phyloP scores from a whole-genome alignment of 2,329 filamentous ascomycete species.

The Acrocalymma vagum region DNA sequence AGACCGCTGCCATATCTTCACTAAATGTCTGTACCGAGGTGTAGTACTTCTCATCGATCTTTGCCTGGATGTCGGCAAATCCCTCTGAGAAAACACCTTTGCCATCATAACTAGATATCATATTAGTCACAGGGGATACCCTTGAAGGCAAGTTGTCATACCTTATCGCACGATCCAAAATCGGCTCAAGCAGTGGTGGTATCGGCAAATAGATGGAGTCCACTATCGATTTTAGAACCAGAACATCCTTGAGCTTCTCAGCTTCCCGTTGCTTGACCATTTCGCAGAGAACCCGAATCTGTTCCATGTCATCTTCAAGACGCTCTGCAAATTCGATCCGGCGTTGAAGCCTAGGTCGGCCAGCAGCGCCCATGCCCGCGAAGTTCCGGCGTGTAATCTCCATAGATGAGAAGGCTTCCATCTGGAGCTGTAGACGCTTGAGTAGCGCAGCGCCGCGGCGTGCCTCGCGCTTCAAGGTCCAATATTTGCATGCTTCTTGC shows the following conservation, averaged over 20 bases:
- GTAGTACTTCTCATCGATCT: constrained; percentile 65
- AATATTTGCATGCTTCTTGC: constrained; percentile 93
- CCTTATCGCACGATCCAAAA: constrained; percentile 81
- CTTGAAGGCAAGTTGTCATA: constrained; percentile 59
- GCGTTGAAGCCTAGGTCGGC: constrained; percentile 77
- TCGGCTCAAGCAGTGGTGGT: constrained; percentile 75
- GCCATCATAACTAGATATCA: constrained; percentile 49
- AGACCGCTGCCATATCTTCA: constrained; percentile 63
- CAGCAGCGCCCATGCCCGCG: constrained; percentile 89
- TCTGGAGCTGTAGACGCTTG: constrained; percentile 91
- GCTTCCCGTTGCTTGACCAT: constrained; percentile 78
- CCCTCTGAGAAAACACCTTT: constrained; percentile 64
- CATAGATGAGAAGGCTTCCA: constrained; percentile 97
- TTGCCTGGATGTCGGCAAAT: constrained; percentile 61
- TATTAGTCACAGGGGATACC: constrained; percentile 9
- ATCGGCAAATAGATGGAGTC: constrained; percentile 94
- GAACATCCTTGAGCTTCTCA: constrained; percentile 78
- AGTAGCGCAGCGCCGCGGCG: constrained; percentile 89
- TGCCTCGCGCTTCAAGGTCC: constrained; percentile 95
- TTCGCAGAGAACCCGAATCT: constrained; percentile 74
- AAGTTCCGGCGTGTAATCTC: constrained; percentile 96
- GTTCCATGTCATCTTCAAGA: constrained; percentile 78
- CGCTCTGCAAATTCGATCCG: constrained; percentile 88
- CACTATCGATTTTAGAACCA: constrained; percentile 80
- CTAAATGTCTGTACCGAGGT: constrained; percentile 69